A percentile compares a stretch with the other conserved stretches of the same genome.
Evolutionary conservation across 23 red algal species (phyloP).

Genomic region (Gracilaria gracilis): DNA sequence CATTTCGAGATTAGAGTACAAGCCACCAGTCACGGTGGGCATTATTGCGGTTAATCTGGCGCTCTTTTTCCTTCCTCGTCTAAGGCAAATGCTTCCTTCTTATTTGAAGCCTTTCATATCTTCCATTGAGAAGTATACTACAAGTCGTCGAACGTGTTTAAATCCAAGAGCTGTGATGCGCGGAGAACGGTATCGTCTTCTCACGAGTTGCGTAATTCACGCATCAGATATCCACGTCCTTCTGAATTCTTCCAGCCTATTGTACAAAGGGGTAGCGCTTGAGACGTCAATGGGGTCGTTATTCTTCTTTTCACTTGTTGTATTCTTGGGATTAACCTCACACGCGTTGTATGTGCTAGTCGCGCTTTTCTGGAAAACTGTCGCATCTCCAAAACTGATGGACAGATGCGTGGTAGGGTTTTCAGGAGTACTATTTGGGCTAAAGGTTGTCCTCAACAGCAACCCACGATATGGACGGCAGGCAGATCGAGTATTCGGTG

Average conservation of each 20-base stretch:
- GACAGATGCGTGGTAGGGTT: conserved; percentile 61
- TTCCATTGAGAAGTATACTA: not conserved
- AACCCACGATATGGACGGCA: conserved; percentile 36
- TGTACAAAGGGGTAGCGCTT: conserved; percentile 65
- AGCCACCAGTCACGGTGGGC: conserved; percentile 55
- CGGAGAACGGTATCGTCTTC: conserved; percentile 40
- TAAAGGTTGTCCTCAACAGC: conserved; percentile 57
- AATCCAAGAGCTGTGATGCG: conserved; percentile 35
- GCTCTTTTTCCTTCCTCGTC: conserved; percentile 42
- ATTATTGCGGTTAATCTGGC: conserved; percentile 47
- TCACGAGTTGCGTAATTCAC: conserved; percentile 45
- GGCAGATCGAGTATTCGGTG: conserved; percentile 36
- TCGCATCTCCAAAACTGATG: conserved; percentile 26
- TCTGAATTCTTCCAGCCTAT: conserved; percentile 43
- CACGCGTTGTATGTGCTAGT: conserved; percentile 47
- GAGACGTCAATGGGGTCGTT: conserved; percentile 45
- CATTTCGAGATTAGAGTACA: conserved; percentile 10
- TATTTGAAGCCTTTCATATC: conserved; percentile 15
- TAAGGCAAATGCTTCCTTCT: conserved; percentile 29
- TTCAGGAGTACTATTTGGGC: conserved; percentile 55
- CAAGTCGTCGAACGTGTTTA: conserved; percentile 20
- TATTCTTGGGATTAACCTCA: conserved; percentile 44
- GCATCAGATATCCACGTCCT: conserved; percentile 56
- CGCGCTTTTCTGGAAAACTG: not conserved
- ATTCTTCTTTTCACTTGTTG: conserved; percentile 51